Base-by-base conservation (phyloP, 495 filamentous ascomycete species). In the Tuber indicum region DNA sequence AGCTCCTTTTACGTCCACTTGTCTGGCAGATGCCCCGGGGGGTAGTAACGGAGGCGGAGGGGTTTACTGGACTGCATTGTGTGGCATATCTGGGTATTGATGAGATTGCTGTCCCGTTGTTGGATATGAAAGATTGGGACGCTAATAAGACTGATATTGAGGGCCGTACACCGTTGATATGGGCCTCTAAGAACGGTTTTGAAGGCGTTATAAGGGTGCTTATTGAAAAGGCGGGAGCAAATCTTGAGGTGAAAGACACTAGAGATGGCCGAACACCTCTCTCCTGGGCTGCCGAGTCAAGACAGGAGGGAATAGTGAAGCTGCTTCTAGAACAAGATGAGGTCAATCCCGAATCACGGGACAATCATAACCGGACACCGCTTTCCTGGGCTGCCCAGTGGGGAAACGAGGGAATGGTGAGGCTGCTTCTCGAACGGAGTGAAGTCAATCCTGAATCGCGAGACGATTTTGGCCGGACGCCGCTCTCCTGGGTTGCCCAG, bases 401-500 rank as follows among this genome's bases (percentile, higher is more conserved):
- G n/a, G 86, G 85, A 14, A 81, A 87, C 73, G 78, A 84, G 47
- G 72, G 44, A 14, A 76, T 81, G 0, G 81, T 83, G 36, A 62
- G 70, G 66, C 71, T 83, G 16, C 74, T 86, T 6, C 72, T 85
- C 21, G 74, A 73, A 10, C 75, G 52, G 17, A 45, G 74, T 16
- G 73, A 75, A 23, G 75, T 78, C 12, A 45, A 78, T 21, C 71
- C 52, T 3, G 72, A 82, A n/a, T 71, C 70, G 52, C 78, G 52
- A 69, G 79, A 86, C 19, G 46, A 21, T 42, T 8, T 75, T 47
- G 78, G 79, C 39, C 81, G 81, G 46, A 86, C 83, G 5, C 84
- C 86, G 36, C 82, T 88, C 49, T 84, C 80, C 7, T 84, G 73
- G 76, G 86, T 85, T 21, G 84, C 85, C 39, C n/a, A n/a, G n/a